Evolutionary conservation across 1,284 basidiomycete genomes (phyloP), one percentile per base, ranked within the genome.

Genomic region (Pseudozyma sp.): DNA sequence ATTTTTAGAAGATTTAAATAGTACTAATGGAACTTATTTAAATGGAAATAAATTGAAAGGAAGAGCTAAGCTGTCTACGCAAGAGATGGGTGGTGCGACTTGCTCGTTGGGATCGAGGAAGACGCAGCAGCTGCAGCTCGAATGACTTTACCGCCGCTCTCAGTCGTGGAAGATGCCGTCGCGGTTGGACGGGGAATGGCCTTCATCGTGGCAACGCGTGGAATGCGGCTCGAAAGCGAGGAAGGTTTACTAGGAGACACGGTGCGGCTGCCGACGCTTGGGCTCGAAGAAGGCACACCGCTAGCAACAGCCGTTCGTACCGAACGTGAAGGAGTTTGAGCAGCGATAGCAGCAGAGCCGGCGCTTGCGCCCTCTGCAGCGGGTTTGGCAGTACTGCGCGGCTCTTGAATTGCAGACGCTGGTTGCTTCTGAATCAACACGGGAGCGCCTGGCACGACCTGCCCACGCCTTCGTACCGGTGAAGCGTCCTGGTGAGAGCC

Each of bases 41-140:
- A n/a, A n/a, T n/a, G n/a, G n/a, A n/a, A n/a, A n/a, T n/a, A n/a
- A n/a, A n/a, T n/a, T n/a, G n/a, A n/a, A n/a, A n/a, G n/a, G n/a
- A n/a, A n/a, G n/a, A n/a, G n/a, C n/a, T n/a, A n/a, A n/a, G n/a
- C n/a, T n/a, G n/a, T n/a, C n/a, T n/a, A n/a, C n/a, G 79, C 79
- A 12, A 82, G 63, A 14, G 80, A 79, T 1, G 77, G 57, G n/a
- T 70, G 67, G 31, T 68, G 70, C 44, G 79, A 66, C 51, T 78
- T 79, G 70, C 77, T 79, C 43, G 55, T 65, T 9, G 74, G 54
- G 16, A 75, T 57, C 39, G 64, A 61, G 16, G 73, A 64, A 13
- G 68, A 64, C 3, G 58, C 60, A 12, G 68, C 59, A n/a, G 68
- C 68, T 21, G 56, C 64, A 13, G 63, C 59, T 21, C 65, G 52